Base-by-base conservation (phyloP, 345 rosid species). In the Bruguiera gymnorhiza region DNA sequence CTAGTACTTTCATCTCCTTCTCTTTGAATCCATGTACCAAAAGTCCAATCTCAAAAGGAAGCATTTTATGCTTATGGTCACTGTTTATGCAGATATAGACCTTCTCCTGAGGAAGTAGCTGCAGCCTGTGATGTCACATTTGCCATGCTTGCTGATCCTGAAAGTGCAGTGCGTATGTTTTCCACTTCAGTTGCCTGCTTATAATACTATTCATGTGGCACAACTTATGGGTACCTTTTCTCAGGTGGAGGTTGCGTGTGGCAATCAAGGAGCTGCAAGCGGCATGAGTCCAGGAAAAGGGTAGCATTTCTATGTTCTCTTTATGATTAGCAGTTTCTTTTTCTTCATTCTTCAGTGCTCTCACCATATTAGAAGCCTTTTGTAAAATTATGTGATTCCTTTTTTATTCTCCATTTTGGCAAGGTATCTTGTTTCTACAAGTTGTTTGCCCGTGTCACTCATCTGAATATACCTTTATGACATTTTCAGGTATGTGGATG, bases 91-190 rank as follows among this genome's bases (percentile, higher is more conserved):
- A 91, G 98, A 73, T 91, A 88, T 81, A 85, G 80, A 74, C 70
- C 96, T 62, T 83, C 89, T 70, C 96, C 98, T 11, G 87, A 89
- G 77, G 96, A 93, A 86, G 98, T 93, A 32, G 86, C 97, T 75
- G 94, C 94, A 32, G 69, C 84, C 29, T 91, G 94, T 77, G 97
- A 91, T 82, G 78, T 91, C 77, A 93, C 96, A 30, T 86, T 93
- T 79, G 83, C 97, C 46, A 91, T 93, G 98, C 94, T 93, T 55
- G 92, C 98, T 10, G 94, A 89, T 83, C 98, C 98, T 75, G 91
- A 91, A 83, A 89, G 92, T 86, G 96, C 98, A 83, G 98, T 93
- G 91, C 82, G 98, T 91, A 85, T 86, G 83, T 83, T 82, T 70
- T 86, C 75, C 50, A 31, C 73, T 70, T 66, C 68, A 46, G 54